Conservation (phyloP, 2,329 filamentous ascomycete genomes). For the Cytospora leucostoma region DNA sequence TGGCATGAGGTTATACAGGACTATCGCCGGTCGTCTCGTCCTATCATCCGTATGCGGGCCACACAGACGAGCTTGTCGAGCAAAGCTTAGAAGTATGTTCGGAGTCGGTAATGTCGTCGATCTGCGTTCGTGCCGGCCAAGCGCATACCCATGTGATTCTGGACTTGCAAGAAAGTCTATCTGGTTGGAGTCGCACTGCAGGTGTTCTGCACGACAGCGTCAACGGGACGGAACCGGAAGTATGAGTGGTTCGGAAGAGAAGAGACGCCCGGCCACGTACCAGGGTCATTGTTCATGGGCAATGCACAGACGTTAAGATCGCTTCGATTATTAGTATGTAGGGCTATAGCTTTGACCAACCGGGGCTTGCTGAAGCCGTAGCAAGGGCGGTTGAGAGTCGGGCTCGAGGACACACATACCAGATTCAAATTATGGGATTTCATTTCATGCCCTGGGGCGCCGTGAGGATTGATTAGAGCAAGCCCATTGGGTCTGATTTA, state of each 20-base stretch:
- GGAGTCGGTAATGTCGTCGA: constrained; percentile 1
- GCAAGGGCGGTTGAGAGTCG: constrained; percentile 18
- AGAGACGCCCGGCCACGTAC: constrained; percentile 7
- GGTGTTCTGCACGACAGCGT: constrained; percentile 18
- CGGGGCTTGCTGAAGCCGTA: constrained; percentile 4
- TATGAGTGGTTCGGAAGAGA: constrained; percentile 14
- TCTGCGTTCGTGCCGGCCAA: constrained; percentile 11
- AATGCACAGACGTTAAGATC: constrained; percentile 9
- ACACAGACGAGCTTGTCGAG: neutral
- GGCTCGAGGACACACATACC: neutral
- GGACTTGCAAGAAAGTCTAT: constrained; percentile 9
- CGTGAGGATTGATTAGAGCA: constrained; percentile 11
- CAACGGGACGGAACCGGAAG: constrained; percentile 11
- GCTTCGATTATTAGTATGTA: no score
- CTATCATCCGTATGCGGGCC: neutral
- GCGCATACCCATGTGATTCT: constrained; percentile 9
- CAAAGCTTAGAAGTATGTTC: neutral
- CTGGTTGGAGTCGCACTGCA: constrained; percentile 19
- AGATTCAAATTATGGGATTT: constrained; percentile 1
- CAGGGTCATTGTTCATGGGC: constrained; percentile 2
- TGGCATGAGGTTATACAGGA: neutral
- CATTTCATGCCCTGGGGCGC: constrained; percentile 1
- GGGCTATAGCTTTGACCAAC: neutral
- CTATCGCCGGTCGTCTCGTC: no score
- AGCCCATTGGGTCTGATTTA: constrained; percentile 2